Evolutionary conservation across 371 early-diverging fungal species (phyloP).

Genomic region (Mucor mucedo): DNA sequence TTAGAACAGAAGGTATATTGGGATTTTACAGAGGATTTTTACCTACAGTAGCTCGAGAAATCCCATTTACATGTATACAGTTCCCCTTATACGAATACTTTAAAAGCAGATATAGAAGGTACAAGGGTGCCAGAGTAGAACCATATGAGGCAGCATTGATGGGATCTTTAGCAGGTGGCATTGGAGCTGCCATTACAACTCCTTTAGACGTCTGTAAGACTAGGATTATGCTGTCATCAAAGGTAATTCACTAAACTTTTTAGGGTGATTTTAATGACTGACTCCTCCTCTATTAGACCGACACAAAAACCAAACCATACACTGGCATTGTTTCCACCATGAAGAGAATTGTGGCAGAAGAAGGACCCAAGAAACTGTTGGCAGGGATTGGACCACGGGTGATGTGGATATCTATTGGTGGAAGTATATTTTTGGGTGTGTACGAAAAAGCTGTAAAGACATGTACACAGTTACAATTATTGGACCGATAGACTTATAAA

Average conservation of each 20-base stretch:
- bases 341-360: conserved; percentile 76
- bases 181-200: conserved; percentile 89
- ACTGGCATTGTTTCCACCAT: conserved; percentile 73
- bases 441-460: conserved; percentile 82
- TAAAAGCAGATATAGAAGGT: conserved; percentile 61
- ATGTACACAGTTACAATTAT: conserved; percentile 39
- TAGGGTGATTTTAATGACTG: conserved; percentile 13
- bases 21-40: conserved; percentile 94
- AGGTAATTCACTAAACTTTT: conserved; percentile 30
- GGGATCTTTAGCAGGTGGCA: conserved; percentile 90
- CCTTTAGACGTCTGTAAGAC: conserved; percentile 95
- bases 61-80: conserved; percentile 95
- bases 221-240: conserved; percentile 83
- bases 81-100: conserved; percentile 94
- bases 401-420: conserved; percentile 94
- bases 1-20: conserved; percentile 72
- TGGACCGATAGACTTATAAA: conserved; percentile 22
- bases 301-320: conserved; percentile 49
- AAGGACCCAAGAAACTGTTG: conserved; percentile 76
- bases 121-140: conserved; percentile 53
- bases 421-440: conserved; percentile 91
- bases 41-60: conserved; percentile 89
- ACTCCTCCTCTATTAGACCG: neutral
- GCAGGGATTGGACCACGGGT: conserved; percentile 91
- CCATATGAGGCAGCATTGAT: conserved; percentile 87